A percentile compares a stretch with the other conserved stretches of the same genome.
These are phyloP conservation scores for Antitrichia curtipendula DNA, from an alignment of 225 moss, liverwort and hornwort species.

Conservation along the genomic window DNA sequence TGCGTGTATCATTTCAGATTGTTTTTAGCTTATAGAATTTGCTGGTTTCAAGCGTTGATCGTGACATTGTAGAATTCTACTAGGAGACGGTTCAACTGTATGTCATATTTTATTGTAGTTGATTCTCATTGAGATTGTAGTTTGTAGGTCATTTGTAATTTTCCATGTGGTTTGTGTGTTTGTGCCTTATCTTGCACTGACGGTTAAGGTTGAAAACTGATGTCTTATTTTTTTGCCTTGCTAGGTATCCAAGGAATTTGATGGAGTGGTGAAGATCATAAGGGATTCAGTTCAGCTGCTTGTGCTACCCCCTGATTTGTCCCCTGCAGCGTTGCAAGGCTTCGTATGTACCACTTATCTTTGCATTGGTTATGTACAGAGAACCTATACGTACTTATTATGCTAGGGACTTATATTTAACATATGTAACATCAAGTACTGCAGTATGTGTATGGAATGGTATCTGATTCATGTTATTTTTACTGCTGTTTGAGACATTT, in stretches of 20 bases:
- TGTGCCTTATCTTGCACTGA: not conserved
- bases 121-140: not conserved
- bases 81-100: not conserved
- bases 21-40: not conserved
- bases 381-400: not conserved
- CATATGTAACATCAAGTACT: not conserved
- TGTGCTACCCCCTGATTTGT: slow-evolving; percentile 73
- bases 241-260: slow-evolving; percentile 86
- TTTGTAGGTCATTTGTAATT: not conserved
- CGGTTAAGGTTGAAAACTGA: not conserved
- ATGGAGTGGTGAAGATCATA: slow-evolving; percentile 53
- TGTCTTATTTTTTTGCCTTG: not conserved
- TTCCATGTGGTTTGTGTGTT: not conserved
- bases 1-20: not conserved
- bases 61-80: not conserved
- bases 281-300: slow-evolving; percentile 69
- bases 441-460: not conserved
- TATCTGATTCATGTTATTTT: not conserved
- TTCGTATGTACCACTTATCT: slow-evolving; percentile 43
- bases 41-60: not conserved
- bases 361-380: not conserved
- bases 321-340: slow-evolving; percentile 66
- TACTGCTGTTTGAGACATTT: not conserved
- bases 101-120: not conserved
- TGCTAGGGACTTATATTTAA: not conserved